Evolutionary conservation across 371 early-diverging fungal genomes (phyloP), one percentile per base, ranked within the genome.

Genomic region (Haplosporangium sp.): DNA sequence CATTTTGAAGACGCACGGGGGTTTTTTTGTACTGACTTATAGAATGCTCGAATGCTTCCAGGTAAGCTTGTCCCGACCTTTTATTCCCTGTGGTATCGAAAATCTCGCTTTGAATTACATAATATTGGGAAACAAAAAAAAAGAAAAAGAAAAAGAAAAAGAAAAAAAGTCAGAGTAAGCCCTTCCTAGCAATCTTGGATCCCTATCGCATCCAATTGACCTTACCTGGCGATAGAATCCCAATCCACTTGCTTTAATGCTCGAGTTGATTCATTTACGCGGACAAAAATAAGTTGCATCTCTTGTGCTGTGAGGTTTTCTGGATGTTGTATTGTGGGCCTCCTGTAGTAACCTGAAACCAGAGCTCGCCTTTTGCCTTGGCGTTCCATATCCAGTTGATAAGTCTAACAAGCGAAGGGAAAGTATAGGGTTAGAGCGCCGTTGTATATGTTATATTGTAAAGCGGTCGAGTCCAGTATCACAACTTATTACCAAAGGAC

Each of bases 171-270:
- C 35, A 38, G 20, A 35, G 4, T 37, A 27, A 35, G 37, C 6
- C n/a, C n/a, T 17, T 38, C 39, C 7, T n/a, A 2, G 17, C 13
- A 8, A 8, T 17, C 4, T 40, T 8, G 59, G 4, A 27, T 10
- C 3, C 4, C 20, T 11, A 27, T 20, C 44, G 17, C 10, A 3
- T 20, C 19, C 55, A 55, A 15, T 34, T 34, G 3, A 34, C 10
- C 59, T 17, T 67, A 71, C 74, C 44, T 74, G 27, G 74, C 52
- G 11, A 81, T 63, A 2, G 38, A 27, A 3, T 58, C 34, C 81
- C 81, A 81, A 40, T 81, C 69, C 1, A 74, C 75, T 0, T 59
- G 67, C 27, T 38, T 37, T n/a, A 74, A n/a, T 40, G 37, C 19
- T 9, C 27, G 37, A 15, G 63, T 71, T 3, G 4, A 57, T n/a